Conservation (phyloP, 2,329 filamentous ascomycete genomes). For the Xenosphaeropsis pyriputrescens region DNA sequence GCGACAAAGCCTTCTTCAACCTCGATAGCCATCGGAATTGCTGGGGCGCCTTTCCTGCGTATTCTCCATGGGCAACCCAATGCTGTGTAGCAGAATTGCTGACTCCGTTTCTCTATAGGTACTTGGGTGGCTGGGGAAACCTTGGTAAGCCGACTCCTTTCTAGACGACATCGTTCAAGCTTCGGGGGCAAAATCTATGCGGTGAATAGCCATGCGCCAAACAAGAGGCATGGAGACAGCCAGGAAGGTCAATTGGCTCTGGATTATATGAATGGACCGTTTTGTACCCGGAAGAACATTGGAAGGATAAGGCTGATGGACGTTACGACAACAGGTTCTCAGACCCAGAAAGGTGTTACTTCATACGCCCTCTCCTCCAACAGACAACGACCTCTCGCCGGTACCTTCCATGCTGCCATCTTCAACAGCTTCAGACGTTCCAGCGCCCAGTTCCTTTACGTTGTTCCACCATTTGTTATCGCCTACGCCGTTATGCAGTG, state of each 20-base stretch:
- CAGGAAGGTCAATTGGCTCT: background rate
- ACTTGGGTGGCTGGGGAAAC: slow-evolving; percentile 18
- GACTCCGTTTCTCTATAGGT: slow-evolving; percentile 11
- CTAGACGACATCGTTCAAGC: background rate
- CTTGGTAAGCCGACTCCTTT: slow-evolving; percentile 14
- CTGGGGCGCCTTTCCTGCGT: slow-evolving; percentile 5
- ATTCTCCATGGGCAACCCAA: background rate
- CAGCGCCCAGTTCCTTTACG: slow-evolving; percentile 77
- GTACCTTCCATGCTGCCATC: slow-evolving; percentile 63
- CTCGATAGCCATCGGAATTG: background rate
- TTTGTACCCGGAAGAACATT: background rate
- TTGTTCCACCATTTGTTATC: slow-evolving; percentile 61
- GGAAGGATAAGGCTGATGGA: slow-evolving; percentile 6
- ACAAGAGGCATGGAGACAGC: background rate
- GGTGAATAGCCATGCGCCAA: background rate
- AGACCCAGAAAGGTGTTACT: slow-evolving; percentile 47
- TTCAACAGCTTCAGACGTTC: slow-evolving; percentile 93
- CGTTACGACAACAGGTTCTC: slow-evolving; percentile 27
- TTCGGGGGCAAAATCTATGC: background rate
- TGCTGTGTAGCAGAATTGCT: slow-evolving; percentile 5
- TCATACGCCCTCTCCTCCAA: slow-evolving; percentile 72
- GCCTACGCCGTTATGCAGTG: slow-evolving; percentile 80
- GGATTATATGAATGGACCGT: background rate
- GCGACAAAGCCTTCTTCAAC: too few species aligned
- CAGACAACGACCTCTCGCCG: slow-evolving; percentile 77